Conservation (phyloP, 257 asterid genomes). For the Dorcoceras hygrometricum region DNA sequence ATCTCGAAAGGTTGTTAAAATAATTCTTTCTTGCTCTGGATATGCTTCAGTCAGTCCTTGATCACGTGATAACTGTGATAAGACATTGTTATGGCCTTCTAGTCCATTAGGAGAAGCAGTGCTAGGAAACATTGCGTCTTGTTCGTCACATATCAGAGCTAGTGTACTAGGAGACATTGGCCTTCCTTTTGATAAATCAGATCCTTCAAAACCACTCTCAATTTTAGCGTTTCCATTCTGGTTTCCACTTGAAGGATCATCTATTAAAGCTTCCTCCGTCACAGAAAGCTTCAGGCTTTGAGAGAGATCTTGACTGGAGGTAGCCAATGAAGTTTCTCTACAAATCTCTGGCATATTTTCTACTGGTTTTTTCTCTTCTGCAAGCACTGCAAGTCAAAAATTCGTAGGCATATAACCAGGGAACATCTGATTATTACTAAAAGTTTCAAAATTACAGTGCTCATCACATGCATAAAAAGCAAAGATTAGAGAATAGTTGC, state of each 20-base stretch:
- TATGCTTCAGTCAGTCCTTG: conserved; percentile 57
- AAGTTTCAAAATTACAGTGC: neutral
- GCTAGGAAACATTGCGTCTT: conserved; percentile 63
- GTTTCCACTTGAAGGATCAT: conserved; percentile 37
- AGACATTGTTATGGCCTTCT: conserved; percentile 33
- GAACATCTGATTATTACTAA: neutral
- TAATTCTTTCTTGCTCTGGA: conserved; percentile 85
- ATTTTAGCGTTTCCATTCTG: conserved; percentile 39
- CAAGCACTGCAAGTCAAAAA: conserved; percentile 24
- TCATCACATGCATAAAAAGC: neutral
- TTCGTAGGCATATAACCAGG: neutral
- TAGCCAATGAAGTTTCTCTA: conserved; percentile 42
- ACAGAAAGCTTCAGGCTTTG: conserved; percentile 42
- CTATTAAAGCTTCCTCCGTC: conserved; percentile 35
- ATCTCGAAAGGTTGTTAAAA: conserved; percentile 82
- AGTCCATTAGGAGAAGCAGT: conserved; percentile 50
- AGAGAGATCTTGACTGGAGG: conserved; percentile 45
- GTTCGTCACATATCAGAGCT: conserved; percentile 97
- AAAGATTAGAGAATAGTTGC: neutral
- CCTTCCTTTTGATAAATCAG: conserved; percentile 59
- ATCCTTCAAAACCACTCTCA: conserved; percentile 59
- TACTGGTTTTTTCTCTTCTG: conserved; percentile 53
- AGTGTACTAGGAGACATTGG: conserved; percentile 94
- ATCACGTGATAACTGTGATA: conserved; percentile 50
- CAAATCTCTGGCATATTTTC: conserved; percentile 46